Evolutionary conservation across 2,329 filamentous ascomycete species (phyloP).

Genomic region (Dactylellina cionopaga): DNA sequence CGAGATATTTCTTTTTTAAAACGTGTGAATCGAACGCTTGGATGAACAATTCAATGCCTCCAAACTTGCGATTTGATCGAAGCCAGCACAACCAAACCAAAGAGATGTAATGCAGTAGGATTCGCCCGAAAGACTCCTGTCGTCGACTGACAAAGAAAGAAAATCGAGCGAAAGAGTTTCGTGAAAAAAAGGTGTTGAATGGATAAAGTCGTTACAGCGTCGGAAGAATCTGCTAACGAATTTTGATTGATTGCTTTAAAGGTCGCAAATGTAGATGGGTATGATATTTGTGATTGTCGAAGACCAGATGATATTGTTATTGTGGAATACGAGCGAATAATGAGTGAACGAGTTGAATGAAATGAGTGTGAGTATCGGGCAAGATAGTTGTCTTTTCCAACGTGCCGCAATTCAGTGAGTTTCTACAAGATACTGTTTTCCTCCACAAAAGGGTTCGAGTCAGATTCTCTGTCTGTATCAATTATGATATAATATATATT

Average conservation of each 20-base stretch:
- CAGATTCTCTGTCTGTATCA: no score
- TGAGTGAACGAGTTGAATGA: no score
- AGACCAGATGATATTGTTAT: background rate
- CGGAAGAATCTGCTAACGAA: constrained; percentile 40
- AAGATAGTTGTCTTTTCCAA: no score
- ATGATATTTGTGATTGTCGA: constrained; percentile 28
- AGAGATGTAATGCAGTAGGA: constrained; percentile 17
- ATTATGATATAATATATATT: no score
- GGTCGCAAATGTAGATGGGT: background rate
- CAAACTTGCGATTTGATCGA: constrained; percentile 53
- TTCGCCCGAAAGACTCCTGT: constrained; percentile 34
- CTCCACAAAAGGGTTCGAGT: background rate
- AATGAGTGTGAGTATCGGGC: no score
- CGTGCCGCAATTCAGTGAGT: no score
- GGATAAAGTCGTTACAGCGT: constrained; percentile 47
- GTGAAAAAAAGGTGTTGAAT: constrained; percentile 45
- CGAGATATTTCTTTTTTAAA: constrained; percentile 35
- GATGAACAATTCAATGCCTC: constrained; percentile 53
- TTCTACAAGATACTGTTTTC: constrained; percentile 2
- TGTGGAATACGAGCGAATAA: no score
- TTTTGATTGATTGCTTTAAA: background rate
- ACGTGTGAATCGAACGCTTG: constrained; percentile 52
- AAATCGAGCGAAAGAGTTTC: constrained; percentile 23
- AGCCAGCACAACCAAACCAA: constrained; percentile 53
- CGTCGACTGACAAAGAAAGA: constrained; percentile 13